Conservation (phyloP, 2,329 filamentous ascomycete species). For the Microsporum audouinii region DNA sequence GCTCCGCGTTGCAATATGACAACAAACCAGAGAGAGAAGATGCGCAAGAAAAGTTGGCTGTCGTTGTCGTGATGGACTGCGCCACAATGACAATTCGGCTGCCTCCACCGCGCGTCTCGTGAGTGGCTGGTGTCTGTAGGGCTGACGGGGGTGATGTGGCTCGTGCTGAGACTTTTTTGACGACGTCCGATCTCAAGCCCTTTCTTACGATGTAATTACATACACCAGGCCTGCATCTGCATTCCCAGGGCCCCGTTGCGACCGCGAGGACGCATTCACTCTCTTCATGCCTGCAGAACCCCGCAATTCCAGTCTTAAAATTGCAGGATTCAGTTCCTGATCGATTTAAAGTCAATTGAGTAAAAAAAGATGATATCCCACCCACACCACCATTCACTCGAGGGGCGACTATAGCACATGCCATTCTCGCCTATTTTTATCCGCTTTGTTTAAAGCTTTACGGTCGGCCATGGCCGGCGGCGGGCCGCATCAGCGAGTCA, state of each 20-base stretch:
- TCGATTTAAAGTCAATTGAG: neutral
- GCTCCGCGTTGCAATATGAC: neutral
- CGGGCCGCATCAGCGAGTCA: neutral
- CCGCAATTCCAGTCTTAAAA: neutral
- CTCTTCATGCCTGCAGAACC: neutral
- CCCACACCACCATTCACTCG: neutral
- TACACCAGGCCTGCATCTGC: neutral
- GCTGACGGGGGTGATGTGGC: neutral
- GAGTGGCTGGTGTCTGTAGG: neutral
- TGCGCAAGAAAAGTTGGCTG: neutral
- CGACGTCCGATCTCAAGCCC: neutral
- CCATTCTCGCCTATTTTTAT: neutral
- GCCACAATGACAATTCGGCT: neutral
- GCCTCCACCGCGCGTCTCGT: neutral
- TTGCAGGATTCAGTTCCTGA: neutral
- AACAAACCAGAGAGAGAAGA: neutral
- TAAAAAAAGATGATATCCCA: neutral
- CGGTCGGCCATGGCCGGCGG: neutral
- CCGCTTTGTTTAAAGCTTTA: neutral
- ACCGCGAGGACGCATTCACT: neutral
- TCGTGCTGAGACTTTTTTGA: conserved; percentile 1
- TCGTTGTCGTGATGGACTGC: neutral
- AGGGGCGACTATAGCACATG: too few relatives aligned
- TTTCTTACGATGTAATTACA: neutral
- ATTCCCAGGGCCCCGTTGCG: neutral